Conservation (phyloP, 768 basidiomycete genomes). For the Erythrobasidium yunnanense region DNA sequence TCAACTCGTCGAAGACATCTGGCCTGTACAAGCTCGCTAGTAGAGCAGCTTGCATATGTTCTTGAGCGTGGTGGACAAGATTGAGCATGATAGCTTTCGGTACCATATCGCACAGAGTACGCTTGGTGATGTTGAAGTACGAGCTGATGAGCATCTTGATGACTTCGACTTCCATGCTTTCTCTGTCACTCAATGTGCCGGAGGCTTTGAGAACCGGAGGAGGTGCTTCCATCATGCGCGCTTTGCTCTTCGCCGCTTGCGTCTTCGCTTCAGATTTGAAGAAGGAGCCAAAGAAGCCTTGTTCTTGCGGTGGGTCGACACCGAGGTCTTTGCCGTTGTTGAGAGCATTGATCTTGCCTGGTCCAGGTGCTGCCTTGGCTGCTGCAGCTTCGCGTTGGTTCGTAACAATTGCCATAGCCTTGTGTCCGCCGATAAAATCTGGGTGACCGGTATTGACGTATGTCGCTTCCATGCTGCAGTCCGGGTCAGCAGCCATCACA, state of each 20-base stretch:
- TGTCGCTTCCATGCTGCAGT: constrained; percentile 85
- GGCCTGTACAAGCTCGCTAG: constrained; percentile 94
- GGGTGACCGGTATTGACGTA: constrained; percentile 99
- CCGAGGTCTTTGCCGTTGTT: constrained; percentile 95
- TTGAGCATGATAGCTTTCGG: constrained; percentile 61
- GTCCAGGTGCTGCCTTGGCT: constrained; percentile 57
- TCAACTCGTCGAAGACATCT: constrained; percentile 82
- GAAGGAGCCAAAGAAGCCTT: constrained; percentile 90
- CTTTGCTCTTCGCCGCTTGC: constrained; percentile 39
- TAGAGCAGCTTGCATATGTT: constrained; percentile 84
- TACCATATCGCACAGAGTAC: constrained; percentile 99
- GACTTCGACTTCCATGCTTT: constrained; percentile 97
- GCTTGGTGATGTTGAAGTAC: constrained; percentile 87
- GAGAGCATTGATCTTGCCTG: constrained; percentile 63
- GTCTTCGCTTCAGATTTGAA: constrained; percentile 51
- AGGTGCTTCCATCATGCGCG: constrained; percentile 59
- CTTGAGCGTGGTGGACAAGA: constrained; percentile 84
- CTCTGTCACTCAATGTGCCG: constrained; percentile 78
- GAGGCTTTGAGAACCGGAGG: constrained; percentile 81
- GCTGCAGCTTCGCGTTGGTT: constrained; percentile 61
- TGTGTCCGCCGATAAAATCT: constrained; percentile 94
- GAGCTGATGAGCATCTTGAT: constrained; percentile 96
- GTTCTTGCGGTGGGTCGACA: constrained; percentile 76
- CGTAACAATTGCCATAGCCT: constrained; percentile 76
- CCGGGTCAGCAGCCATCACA: constrained; percentile 1